These are phyloP conservation scores for Quercus variabilis DNA, from an alignment of 306 rosid genomes.

Conservation along the genomic window DNA sequence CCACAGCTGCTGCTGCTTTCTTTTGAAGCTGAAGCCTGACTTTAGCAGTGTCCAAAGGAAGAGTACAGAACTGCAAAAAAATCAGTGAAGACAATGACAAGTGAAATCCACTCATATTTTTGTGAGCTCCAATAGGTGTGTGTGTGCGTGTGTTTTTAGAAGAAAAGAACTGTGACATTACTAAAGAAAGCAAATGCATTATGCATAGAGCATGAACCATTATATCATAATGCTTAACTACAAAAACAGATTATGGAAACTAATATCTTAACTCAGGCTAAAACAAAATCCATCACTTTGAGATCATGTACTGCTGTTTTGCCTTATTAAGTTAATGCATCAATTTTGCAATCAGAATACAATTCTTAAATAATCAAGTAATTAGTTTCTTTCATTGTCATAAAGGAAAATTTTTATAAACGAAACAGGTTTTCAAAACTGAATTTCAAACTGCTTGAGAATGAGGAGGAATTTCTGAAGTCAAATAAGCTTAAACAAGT, in stretches of 20 bases:
- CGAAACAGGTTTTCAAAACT: background rate
- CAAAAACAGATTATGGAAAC: background rate
- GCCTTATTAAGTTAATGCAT: background rate
- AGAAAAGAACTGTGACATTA: background rate
- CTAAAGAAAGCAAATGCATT: background rate
- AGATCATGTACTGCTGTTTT: background rate
- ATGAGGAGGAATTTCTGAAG: background rate
- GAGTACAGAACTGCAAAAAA: slow-evolving; percentile 74
- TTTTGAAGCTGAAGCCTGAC: slow-evolving; percentile 96
- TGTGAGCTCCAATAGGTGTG: background rate
- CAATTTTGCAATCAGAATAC: background rate
- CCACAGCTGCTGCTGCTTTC: slow-evolving; percentile 33
- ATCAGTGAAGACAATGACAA: slow-evolving; percentile 12
- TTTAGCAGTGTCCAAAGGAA: slow-evolving; percentile 91
- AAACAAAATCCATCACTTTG: background rate
- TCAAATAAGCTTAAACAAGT: background rate
- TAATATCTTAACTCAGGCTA: background rate
- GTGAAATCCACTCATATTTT: slow-evolving; percentile 5
- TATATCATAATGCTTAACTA: background rate
- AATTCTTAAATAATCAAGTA: background rate
- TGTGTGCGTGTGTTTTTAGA: background rate
- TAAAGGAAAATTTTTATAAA: background rate
- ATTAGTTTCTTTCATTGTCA: background rate
- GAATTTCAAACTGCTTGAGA: background rate
- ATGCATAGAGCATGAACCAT: background rate